Evolutionary conservation across 2,329 filamentous ascomycete genomes (phyloP), one percentile per base, ranked within the genome.

Genomic region (Aspergillus fumigatiaffinis): DNA sequence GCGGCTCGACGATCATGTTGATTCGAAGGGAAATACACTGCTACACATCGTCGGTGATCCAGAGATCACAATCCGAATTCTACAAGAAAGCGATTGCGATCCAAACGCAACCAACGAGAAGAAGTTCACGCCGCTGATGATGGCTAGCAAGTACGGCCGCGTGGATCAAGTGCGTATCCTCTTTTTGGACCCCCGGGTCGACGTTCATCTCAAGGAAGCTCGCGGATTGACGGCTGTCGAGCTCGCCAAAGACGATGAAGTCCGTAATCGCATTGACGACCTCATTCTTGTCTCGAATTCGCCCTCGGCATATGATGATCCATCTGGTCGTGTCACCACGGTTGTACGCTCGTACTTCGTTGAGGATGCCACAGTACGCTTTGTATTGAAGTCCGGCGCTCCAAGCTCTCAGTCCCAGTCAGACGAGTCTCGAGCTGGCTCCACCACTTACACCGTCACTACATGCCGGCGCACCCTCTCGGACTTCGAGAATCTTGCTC

Each of bases 311-410:
- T 64, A 67, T 26, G 81, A 89, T 4, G 87, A 85, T 10, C 80
- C 83, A 9, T 91, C 96, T 64, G 88, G 88, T 3, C 86, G 93
- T 25, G 92, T 92, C 23, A 97, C 94, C 0, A 91, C 91, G 1
- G 92, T 97, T 1, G 94, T 99, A 0, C 85, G 94, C 56, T 94
- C 92, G 0, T 97, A 96, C 75, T 97, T 99, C 67, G 92, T 99
- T 10, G 94, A 99, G 76, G 94, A 99, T 75, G 92, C 90, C 9
- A 96, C 90, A 0, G 89, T 97, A 52, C 87, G 94, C 44, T 86
- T 97, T 50, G 91, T 99, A 17, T 80, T 99, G 60, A 99, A 99
- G 72, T 97, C 93, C 1, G 94, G 92, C 12, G 91, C 91, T 1
- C 92, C 91, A 0, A 91, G 66, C 38, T 63, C 67, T 12, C 60